phyloP scores from a whole-genome alignment of 768 basidiomycete genomes.

The Tulasnella sp. region DNA sequence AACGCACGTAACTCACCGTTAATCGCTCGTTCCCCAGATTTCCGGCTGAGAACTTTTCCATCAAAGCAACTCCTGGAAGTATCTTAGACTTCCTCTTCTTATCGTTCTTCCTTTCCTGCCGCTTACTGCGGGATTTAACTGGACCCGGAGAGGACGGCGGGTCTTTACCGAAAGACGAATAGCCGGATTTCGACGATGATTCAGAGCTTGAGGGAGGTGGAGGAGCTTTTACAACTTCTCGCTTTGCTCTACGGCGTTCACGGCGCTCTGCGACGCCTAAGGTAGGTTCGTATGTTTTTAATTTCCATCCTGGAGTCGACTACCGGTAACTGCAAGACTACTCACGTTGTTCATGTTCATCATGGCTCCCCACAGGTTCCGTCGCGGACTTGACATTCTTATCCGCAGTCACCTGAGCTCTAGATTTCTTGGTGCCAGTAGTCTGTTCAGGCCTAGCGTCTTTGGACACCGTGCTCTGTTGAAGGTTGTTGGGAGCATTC shows the following conservation, averaged over 20 bases:
- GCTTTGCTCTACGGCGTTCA: conserved; percentile 49
- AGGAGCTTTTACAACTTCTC: conserved; percentile 37
- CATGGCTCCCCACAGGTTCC: conserved; percentile 18
- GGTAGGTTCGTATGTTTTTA: background rate
- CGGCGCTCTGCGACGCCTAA: conserved; percentile 55
- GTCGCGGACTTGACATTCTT: background rate
- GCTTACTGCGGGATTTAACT: background rate
- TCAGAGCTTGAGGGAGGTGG: background rate
- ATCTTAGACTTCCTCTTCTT: conserved; percentile 19
- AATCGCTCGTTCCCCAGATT: conserved; percentile 52
- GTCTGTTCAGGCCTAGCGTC: background rate
- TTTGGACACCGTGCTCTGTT: conserved; percentile 10
- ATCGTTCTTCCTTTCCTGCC: conserved; percentile 17
- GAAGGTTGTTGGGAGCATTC: conserved; percentile 7
- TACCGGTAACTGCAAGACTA: background rate
- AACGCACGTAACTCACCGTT: conserved; percentile 34
- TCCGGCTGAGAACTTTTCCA: conserved; percentile 54
- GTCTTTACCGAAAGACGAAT: background rate
- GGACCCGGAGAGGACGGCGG: background rate
- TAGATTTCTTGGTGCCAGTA: background rate
- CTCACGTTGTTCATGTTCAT: conserved; percentile 31
- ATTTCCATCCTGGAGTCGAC: background rate
- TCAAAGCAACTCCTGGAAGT: conserved; percentile 44
- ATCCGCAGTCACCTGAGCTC: background rate
- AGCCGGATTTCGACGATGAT: background rate